These are phyloP conservation scores for Cucumis hystrix DNA, from an alignment of 306 rosid genomes.

Conservation along the genomic window DNA sequence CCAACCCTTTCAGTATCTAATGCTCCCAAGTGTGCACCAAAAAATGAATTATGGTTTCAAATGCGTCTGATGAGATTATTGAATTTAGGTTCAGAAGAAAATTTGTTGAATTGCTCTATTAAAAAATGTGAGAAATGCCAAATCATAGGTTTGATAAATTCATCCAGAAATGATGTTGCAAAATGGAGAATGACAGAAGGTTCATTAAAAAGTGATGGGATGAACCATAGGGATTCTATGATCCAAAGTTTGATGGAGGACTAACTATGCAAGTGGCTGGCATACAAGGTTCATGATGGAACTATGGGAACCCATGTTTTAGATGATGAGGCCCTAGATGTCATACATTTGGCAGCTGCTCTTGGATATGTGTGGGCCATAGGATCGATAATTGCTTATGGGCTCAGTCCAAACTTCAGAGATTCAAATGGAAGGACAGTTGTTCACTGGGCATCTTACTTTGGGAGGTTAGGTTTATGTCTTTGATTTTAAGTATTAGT, in stretches of 20 bases:
- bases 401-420: slow-evolving; percentile 53
- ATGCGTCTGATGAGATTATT: slow-evolving; percentile 36
- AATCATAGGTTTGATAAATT: slow-evolving; percentile 22
- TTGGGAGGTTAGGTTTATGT: slow-evolving; percentile 47
- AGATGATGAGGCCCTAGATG: slow-evolving; percentile 53
- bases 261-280: slow-evolving; percentile 50
- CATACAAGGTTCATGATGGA: slow-evolving; percentile 41
- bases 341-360: slow-evolving; percentile 61
- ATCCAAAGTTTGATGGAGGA: slow-evolving; percentile 43
- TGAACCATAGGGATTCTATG: slow-evolving; percentile 20
- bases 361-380: slow-evolving; percentile 71
- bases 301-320: slow-evolving; percentile 35
- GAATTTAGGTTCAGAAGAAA: slow-evolving; percentile 26
- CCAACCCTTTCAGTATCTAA: background rate
- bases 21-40: slow-evolving; percentile 24
- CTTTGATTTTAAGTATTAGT: slow-evolving; percentile 1
- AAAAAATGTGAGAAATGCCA: slow-evolving; percentile 41
- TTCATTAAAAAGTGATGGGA: slow-evolving; percentile 9
- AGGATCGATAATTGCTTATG: slow-evolving; percentile 35
- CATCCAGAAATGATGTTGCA: slow-evolving; percentile 13
- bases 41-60: slow-evolving; percentile 29
- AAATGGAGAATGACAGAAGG: slow-evolving; percentile 21
- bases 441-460: slow-evolving; percentile 77
- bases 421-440: slow-evolving; percentile 58
- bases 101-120: slow-evolving; percentile 32